Evolutionary conservation across 2,329 filamentous ascomycete species (phyloP), one percentile per base, ranked within the genome.

Genomic region (Alternaria hordeiaustralica): DNA sequence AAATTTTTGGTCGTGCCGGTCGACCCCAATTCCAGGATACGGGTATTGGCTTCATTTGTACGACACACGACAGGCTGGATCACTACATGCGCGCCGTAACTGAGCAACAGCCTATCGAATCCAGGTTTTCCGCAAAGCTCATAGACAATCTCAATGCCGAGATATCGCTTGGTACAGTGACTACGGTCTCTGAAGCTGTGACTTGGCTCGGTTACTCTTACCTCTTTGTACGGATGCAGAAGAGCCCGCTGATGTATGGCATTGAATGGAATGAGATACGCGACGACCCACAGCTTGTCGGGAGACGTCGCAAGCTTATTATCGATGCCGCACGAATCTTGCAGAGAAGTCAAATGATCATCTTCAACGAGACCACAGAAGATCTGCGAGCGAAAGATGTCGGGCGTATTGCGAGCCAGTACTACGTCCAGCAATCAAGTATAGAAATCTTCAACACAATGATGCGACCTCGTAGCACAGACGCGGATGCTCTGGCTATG

Each of bases 151-250:
- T 99, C 63, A 99, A 99, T 70, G 96, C 96, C 0, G 96, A 99
- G 78, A 94, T 99, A 67, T 88, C 94, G 0, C 82, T 99, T 9
- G 96, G 96, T 1, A 99, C 96, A 0, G 96, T 99, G 18, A 98
- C 95, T 0, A 97, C 95, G 1, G 92, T 99, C 2, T 85, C 90
- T 3, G 96, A 99, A 82, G 96, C 93, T 0, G 94, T 97, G 1
- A 93, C 96, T 69, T 99, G 96, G 96, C 90, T 99, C 30, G 95
- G 96, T 13, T 99, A 99, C 78, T 97, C 95, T 0, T 99, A 98
- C 75, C 85, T 99, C 0, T 99, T 97, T 78, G 95, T 99, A 43
- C 91, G 96, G 43, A 99, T 99, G 96, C 90, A 92, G 77, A 89
- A 92, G 63, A 97, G 96, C 69, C 95, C 94, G 5, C 88, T 95